Percentiles rank a stretch among this genome's conserved stretches.
Conservation (phyloP, 106 monocot species). For the Chionographis japonica region DNA sequence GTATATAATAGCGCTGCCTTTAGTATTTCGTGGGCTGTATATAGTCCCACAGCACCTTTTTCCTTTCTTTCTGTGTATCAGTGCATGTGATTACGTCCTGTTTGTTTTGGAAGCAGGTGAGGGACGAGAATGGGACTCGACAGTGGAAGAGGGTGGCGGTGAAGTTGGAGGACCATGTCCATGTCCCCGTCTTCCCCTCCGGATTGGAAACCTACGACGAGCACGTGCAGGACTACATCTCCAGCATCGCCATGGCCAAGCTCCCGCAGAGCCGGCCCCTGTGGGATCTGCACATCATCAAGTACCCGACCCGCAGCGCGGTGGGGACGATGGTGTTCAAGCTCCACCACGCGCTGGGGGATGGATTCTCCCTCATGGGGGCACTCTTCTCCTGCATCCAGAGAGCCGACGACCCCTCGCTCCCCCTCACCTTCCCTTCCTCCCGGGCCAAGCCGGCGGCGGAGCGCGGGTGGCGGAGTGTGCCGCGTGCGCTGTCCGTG, state of each 20-base stretch:
- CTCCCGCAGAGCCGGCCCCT: conserved; percentile 37
- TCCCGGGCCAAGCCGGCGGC: background rate
- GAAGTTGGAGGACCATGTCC: conserved; percentile 52
- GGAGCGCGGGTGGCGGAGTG: background rate
- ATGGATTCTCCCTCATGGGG: conserved; percentile 72
- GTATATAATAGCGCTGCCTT: no score
- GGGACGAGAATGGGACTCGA: conserved; percentile 38
- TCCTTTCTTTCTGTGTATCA: background rate
- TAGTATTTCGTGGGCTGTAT: no score
- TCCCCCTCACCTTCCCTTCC: conserved; percentile 63
- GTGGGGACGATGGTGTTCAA: conserved; percentile 55
- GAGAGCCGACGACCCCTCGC: conserved; percentile 58
- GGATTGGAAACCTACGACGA: conserved; percentile 46
- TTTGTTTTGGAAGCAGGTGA: conserved; percentile 30
- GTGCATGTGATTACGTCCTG: background rate
- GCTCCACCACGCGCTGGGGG: conserved; percentile 76
- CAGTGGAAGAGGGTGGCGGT: conserved; percentile 54
- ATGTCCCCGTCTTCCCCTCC: conserved; percentile 42
- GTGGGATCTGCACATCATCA: conserved; percentile 67
- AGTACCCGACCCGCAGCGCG: conserved; percentile 49
- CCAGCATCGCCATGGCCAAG: conserved; percentile 27
- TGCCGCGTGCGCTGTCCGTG: conserved; percentile 9
- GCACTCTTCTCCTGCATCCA: conserved; percentile 56
- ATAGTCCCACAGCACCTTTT: background rate
- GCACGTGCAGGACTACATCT: conserved; percentile 41